These are phyloP conservation scores for Clitocybe nebularis DNA, from an alignment of 1,284 basidiomycete species.

Conservation along the genomic window DNA sequence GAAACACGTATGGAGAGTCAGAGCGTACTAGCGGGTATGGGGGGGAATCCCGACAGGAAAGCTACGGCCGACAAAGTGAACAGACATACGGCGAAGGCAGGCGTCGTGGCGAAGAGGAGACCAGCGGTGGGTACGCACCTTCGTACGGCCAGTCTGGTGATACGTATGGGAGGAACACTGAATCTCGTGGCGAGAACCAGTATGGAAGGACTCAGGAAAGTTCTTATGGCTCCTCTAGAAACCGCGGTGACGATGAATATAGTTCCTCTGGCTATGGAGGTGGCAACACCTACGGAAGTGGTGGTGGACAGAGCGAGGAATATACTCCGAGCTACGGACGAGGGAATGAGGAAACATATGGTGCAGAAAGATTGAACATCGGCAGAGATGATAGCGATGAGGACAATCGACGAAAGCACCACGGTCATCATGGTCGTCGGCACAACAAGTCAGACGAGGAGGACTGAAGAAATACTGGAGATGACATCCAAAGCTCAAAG, in stretches of 20 bases:
- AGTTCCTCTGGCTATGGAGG: slow-evolving; percentile 12
- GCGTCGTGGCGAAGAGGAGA: slow-evolving; percentile 1
- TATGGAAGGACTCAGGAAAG: slow-evolving; percentile 9
- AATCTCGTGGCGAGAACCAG: slow-evolving; percentile 5
- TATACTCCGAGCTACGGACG: slow-evolving; percentile 25
- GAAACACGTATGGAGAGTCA: neutral
- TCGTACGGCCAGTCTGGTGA: neutral
- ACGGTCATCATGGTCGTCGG: slow-evolving; percentile 5
- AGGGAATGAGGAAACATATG: slow-evolving; percentile 39
- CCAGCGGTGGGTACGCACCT: slow-evolving; percentile 12
- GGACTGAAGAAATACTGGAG: slow-evolving; percentile 3
- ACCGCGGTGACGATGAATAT: slow-evolving; percentile 9
- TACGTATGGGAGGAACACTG: neutral
- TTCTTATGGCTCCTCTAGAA: slow-evolving; percentile 5
- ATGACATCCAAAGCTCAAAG: neutral
- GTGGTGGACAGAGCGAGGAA: slow-evolving; percentile 11
- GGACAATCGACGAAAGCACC: slow-evolving; percentile 12
- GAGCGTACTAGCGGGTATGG: neutral
- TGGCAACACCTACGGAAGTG: slow-evolving; percentile 9
- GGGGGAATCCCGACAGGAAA: slow-evolving; percentile 4
- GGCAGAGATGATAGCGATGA: slow-evolving; percentile 23
- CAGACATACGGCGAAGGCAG: slow-evolving; percentile 3
- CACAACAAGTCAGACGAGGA: slow-evolving; percentile 11
- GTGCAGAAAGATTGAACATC: slow-evolving; percentile 42
- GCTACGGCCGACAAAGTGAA: slow-evolving; percentile 6